Evolutionary conservation across 2,329 filamentous ascomycete species (phyloP), one percentile per base, ranked within the genome.

Genomic region (Cercospora sp.): DNA sequence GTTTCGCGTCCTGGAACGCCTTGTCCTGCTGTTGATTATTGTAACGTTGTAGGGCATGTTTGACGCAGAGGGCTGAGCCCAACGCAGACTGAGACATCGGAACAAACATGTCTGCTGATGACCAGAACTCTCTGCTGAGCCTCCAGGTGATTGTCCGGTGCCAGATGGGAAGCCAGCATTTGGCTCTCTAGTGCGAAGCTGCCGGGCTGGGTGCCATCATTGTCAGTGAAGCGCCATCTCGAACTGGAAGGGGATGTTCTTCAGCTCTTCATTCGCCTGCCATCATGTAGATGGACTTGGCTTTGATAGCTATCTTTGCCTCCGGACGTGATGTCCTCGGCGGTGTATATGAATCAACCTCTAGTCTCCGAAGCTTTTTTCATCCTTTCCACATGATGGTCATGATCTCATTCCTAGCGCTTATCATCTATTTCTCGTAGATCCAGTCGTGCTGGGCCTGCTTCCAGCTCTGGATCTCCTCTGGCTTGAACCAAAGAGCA

Each of bases 401-500:
- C 62, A 65, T 65, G 34, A 59, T 53, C 24, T 37, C 34, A 40
- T 58, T 57, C n/a, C 32, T 58, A 9, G n/a, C 49, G 26, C 49
- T 64, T 32, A 59, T 18, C 66, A 72, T 78, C 73, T 78, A 78
- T 88, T 96, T 94, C 91, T 99, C 95, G 87, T 97, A 98, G 87
- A 98, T 87, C 95, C 95, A 98, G 87, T 91, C 89, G 85, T 91
- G 88, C 85, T 92, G 88, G 81, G 91, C 86, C 76, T 86, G 86
- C 88, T 95, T 94, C 89, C 91, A 98, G 85, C 81, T 87, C 84
- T 93, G 84, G 80, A 97, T 81, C 84, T 98, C 95, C 77, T 89
- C 89, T 76, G 91, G 86, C 85, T 91, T 90, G 91, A 99, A 99
- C 95, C 95, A 99, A 81, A 98, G 90, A 79, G 90, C 91, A 82